A percentile compares a stretch with the other conserved stretches of the same genome.
Conservation (phyloP, 2,329 filamentous ascomycete genomes). For the Paramyrothecium roridum region DNA sequence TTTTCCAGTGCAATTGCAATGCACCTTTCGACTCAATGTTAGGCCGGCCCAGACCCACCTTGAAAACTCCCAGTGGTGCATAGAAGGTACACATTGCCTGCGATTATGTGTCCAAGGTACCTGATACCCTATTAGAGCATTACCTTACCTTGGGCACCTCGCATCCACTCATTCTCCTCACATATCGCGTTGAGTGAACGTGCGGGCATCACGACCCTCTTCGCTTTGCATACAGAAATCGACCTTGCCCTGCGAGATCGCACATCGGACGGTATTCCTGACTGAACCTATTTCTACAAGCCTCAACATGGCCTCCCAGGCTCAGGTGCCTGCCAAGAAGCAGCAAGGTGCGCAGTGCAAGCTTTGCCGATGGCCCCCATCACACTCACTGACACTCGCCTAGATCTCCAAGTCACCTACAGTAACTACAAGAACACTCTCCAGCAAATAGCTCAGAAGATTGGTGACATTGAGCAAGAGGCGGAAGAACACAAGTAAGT, state of each 20-base stretch:
- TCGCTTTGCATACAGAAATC: background rate
- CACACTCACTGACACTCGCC: background rate
- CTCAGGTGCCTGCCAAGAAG: conserved; percentile 59
- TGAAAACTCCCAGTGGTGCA: background rate
- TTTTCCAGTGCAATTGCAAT: background rate
- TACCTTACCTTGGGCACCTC: too few species aligned
- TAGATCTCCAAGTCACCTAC: conserved; percentile 79
- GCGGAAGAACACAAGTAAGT: conserved; percentile 96
- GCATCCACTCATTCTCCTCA: background rate
- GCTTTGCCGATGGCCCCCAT: background rate
- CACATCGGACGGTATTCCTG: background rate
- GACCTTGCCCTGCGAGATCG: background rate
- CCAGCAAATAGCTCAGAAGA: conserved; percentile 92
- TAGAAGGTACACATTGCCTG: background rate
- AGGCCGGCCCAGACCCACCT: background rate
- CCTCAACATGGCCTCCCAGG: conserved; percentile 41
- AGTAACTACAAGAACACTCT: conserved; percentile 74
- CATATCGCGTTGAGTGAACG: background rate
- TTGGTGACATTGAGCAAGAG: conserved; percentile 96
- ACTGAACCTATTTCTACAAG: background rate
- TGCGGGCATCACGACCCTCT: background rate
- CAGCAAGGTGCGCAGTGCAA: conserved; percentile 60
- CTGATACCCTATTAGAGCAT: background rate
- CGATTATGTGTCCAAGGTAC: background rate
- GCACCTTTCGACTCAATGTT: too few species aligned